Evolutionary conservation across 257 asterid genomes (phyloP), one percentile per base, ranked within the genome.

Genomic region (Leptodermis oblonga): DNA sequence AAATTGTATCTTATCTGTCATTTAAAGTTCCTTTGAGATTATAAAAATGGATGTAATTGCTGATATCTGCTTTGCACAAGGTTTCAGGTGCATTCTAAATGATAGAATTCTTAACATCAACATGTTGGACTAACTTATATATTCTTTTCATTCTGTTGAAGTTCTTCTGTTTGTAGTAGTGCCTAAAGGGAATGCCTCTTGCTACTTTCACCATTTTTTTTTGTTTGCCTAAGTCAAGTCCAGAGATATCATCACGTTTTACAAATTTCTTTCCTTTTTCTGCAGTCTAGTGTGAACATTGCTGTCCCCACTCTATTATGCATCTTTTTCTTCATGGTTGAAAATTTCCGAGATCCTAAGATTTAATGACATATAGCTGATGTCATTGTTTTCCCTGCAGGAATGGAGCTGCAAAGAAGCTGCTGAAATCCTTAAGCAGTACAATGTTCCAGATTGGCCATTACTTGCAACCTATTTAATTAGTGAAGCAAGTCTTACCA

Each of bases 381-480:
- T 72, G 41, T 68, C 62, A 42, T 53, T 42, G 70, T 80, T 60
- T 80, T 66, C 69, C 66, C 54, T 62, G 31, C 76, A 92, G 97
- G 90, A 82, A 61, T 92, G 98, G 98, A 92, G 90, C 80, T 70
- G 82, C 51, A 65, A 76, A 11, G 89, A 88, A 79, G 95, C 89
- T 54, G 97, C 97, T 62, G 77, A 84, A 77, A 87, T 90, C 73
- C 80, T 92, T 31, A 84, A 82, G 70, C 79, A 70, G 78, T 85
- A 84, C 63, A 78, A 78, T 10, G 96, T 92, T 68, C 98, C 98
- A 1, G 98, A 90, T 77, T 92, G 98, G 98, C 98, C 98, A 22
- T 78, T 90, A 45, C 86, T 92, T 69, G 98, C 98, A 0, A 86
- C 96, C 37, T 92, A 90, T 82, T 82, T 92, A 81, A 88, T 92